Conservation (phyloP, 2,329 filamentous ascomycete genomes). For the Botrytis cinerea region DNA sequence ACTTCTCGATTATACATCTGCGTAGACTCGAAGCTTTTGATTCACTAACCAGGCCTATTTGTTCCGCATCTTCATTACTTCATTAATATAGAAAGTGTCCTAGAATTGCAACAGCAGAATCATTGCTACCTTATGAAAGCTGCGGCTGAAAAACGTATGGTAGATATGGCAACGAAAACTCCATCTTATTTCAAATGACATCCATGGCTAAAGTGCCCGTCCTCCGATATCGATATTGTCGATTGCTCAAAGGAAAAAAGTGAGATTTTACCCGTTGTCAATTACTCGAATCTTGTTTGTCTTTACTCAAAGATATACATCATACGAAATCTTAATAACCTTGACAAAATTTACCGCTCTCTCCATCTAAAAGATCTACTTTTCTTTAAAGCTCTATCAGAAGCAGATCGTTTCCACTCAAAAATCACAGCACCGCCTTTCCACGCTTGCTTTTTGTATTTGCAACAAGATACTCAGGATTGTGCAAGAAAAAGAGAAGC, state of each 20-base stretch:
- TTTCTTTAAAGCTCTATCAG: neutral
- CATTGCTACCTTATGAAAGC: neutral
- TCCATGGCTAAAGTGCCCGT: neutral
- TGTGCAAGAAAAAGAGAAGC: neutral
- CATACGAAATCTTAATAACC: neutral
- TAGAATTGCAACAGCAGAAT: rapidly evolving
- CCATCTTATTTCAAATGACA: neutral
- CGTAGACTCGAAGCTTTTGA: too few relatives aligned
- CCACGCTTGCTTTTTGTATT: too few relatives aligned
- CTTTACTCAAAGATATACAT: neutral
- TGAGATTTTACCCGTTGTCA: neutral
- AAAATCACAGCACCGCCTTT: too few relatives aligned
- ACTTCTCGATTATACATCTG: too few relatives aligned
- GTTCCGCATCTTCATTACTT: too few relatives aligned
- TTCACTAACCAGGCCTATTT: too few relatives aligned
- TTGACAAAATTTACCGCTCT: neutral
- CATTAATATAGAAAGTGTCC: too few relatives aligned
- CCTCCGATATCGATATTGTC: neutral
- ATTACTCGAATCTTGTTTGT: neutral
- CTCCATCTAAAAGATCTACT: too few relatives aligned
- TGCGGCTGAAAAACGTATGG: rapidly evolving
- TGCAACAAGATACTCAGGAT: neutral
- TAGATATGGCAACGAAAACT: neutral
- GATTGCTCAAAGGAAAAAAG: rapidly evolving
- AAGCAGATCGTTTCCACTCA: neutral